phyloP scores from a whole-genome alignment of 805 yeast genomes.

The Wickerhamiella occidentalis region DNA sequence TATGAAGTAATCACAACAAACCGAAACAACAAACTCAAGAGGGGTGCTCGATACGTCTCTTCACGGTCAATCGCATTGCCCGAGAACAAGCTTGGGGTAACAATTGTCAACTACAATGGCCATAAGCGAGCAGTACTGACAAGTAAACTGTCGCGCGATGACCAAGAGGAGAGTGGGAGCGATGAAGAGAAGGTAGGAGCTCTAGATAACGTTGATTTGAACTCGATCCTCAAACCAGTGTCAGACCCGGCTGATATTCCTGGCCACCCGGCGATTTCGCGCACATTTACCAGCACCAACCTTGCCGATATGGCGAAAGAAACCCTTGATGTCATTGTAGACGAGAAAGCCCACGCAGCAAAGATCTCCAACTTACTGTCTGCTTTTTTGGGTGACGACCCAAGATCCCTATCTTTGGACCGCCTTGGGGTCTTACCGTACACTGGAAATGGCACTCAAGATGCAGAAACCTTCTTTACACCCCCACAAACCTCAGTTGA shows the following conservation, averaged over 20 bases:
- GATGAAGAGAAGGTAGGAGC: not conserved
- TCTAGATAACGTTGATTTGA: constrained; percentile 35
- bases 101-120: constrained; percentile 24
- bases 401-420: constrained; percentile 40
- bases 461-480: constrained; percentile 52
- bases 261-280: constrained; percentile 53
- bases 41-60: constrained; percentile 37
- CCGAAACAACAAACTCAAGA: constrained; percentile 47
- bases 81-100: constrained; percentile 22
- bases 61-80: constrained; percentile 31
- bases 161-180: constrained; percentile 7
- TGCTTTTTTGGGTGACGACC: constrained; percentile 78
- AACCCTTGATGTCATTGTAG: constrained; percentile 64
- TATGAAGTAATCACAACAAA: constrained; percentile 33
- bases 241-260: constrained; percentile 69
- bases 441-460: constrained; percentile 14
- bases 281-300: constrained; percentile 48
- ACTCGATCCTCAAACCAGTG: constrained; percentile 60
- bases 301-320: constrained; percentile 54
- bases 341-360: constrained; percentile 68
- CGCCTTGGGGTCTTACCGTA: constrained; percentile 55
- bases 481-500: constrained; percentile 41
- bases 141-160: constrained; percentile 16
- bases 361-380: constrained; percentile 60
- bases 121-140: constrained; percentile 23